Evolutionary conservation across 2,329 filamentous ascomycete genomes (phyloP).

Genomic region (Pseudopyrenochaeta lycopersici): DNA sequence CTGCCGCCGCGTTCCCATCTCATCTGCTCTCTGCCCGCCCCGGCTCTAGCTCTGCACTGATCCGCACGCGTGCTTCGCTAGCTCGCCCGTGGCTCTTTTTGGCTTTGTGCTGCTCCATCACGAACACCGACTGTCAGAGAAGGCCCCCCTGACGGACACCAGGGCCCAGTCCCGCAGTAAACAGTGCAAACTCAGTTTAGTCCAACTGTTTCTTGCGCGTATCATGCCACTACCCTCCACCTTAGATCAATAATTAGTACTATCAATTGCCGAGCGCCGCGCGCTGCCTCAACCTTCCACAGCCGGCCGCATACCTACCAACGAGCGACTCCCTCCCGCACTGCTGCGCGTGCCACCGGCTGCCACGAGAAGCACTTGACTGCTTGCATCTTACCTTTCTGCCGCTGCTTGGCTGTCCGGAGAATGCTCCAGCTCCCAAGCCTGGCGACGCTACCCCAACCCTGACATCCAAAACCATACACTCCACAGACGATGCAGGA

Average conservation of each 20-base stretch:
- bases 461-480: conserved; percentile 22
- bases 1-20: neutral
- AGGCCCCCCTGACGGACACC: conserved; percentile 12
- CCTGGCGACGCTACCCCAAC: conserved; percentile 24
- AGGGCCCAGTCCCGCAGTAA: conserved; percentile 18
- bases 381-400: conserved; percentile 16
- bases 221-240: conserved; percentile 27
- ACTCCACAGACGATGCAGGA: conserved; percentile 32
- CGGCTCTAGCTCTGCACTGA: conserved; percentile 7
- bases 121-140: conserved; percentile 27
- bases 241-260: conserved; percentile 5
- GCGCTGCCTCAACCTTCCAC: conserved; percentile 2
- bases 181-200: conserved; percentile 24
- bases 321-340: conserved; percentile 12
- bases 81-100: conserved; percentile 25
- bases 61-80: conserved; percentile 9
- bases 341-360: conserved; percentile 14
- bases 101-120: conserved; percentile 22
- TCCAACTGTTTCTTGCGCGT: conserved; percentile 26
- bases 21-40: neutral
- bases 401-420: conserved; percentile 23
- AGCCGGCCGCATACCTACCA: conserved; percentile 11
- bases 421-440: conserved; percentile 39
- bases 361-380: conserved; percentile 15
- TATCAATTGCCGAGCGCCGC: neutral